Percentiles rank a stretch among this genome's conserved stretches.
Conservation (phyloP, 768 basidiomycete species). For the Paxillus involutus region DNA sequence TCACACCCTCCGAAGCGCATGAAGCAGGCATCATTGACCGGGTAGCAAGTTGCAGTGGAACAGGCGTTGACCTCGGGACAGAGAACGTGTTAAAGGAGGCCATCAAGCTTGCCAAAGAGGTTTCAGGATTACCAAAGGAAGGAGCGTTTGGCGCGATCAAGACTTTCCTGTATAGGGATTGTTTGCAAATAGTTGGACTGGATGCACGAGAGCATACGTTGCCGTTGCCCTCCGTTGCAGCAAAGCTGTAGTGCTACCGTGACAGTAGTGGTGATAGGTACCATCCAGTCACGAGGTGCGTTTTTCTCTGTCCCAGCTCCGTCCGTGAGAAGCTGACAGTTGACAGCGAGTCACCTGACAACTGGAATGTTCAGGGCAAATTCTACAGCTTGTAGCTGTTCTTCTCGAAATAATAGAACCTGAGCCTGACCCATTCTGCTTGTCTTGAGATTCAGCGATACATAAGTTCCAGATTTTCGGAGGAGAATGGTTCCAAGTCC, state of each 20-base stretch:
- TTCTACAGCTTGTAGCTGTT: not conserved
- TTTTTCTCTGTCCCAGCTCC: no score
- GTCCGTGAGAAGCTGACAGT: no score
- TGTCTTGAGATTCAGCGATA: not conserved
- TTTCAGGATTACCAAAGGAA: conserved; percentile 48
- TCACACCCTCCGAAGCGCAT: conserved; percentile 70
- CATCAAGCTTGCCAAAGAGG: conserved; percentile 54
- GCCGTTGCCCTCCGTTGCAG: not conserved
- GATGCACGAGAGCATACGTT: conserved; percentile 14
- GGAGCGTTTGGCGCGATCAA: conserved; percentile 79
- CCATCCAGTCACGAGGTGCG: no score
- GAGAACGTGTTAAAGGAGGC: conserved; percentile 66
- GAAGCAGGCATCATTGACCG: conserved; percentile 69
- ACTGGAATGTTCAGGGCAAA: not conserved
- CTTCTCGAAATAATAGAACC: not conserved
- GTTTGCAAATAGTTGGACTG: conserved; percentile 40
- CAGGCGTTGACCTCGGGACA: conserved; percentile 49
- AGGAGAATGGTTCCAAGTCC: conserved; percentile 1
- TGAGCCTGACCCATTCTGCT: not conserved
- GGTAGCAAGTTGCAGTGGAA: conserved; percentile 35
- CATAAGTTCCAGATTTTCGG: not conserved
- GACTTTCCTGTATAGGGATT: conserved; percentile 57
- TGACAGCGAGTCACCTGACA: no score
- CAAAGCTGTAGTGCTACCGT: conserved; percentile 25
- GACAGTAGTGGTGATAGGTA: no score